Evolutionary conservation across 2,329 filamentous ascomycete genomes (phyloP).

Genomic region (Colletotrichum sp.): DNA sequence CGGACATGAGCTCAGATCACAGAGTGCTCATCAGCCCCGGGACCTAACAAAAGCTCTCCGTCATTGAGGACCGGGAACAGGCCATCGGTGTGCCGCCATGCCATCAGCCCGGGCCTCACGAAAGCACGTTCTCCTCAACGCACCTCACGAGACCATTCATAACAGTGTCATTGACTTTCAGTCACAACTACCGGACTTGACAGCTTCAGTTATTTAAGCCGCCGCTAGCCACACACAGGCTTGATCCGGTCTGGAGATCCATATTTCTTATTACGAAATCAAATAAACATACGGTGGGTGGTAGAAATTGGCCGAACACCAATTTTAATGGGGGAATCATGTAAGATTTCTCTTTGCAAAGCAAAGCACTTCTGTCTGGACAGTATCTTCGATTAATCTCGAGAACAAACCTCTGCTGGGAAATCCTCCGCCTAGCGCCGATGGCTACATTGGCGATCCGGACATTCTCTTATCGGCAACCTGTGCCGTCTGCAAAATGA

Average conservation of each 20-base stretch:
- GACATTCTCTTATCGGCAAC: background rate
- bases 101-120: background rate
- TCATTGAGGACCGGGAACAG: background rate
- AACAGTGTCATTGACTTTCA: background rate
- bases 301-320: fast-evolving
- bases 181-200: background rate
- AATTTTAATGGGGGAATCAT: background rate
- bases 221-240: background rate
- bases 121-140: background rate
- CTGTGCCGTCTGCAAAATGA: background rate
- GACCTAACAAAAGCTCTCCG: background rate
- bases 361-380: background rate
- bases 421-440: background rate
- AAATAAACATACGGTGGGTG: background rate
- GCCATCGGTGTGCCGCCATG: background rate
- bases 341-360: background rate
- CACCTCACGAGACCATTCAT: background rate
- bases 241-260: background rate
- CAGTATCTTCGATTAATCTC: background rate
- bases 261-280: background rate
- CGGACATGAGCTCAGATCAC: background rate
- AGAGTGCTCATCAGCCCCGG: background rate
- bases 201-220: background rate
- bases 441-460: background rate
- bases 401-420: background rate